Evolutionary conservation across 139 green algal species (phyloP).

Genomic region (Bryopsis sp.): DNA sequence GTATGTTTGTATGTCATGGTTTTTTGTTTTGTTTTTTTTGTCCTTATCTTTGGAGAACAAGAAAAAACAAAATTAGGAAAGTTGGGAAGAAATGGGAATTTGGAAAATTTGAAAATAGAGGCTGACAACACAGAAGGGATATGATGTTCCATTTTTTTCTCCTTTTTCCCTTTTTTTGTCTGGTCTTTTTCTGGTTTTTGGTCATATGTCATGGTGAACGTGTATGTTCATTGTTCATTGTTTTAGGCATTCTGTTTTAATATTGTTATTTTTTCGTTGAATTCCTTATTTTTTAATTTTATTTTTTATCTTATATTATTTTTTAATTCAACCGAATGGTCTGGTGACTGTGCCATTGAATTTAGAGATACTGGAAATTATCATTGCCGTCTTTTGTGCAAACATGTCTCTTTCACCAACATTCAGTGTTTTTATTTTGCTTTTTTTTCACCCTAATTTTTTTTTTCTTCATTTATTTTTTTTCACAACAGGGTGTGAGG

Average conservation of each 20-base stretch:
- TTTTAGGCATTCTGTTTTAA: no score
- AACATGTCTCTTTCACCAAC: background rate
- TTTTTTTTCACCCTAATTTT: background rate
- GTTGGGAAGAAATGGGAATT: background rate
- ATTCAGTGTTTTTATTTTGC: background rate
- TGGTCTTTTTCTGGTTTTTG: background rate
- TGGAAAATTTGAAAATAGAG: background rate
- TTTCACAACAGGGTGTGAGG: conserved; percentile 33
- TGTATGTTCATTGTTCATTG: no score
- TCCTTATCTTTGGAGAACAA: background rate
- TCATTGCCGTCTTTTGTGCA: background rate
- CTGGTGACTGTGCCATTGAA: background rate
- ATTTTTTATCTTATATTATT: no score
- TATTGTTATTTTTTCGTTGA: no score
- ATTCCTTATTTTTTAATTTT: no score
- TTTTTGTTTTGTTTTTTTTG: background rate
- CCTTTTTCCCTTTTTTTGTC: background rate
- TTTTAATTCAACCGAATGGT: background rate
- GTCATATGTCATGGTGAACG: no score
- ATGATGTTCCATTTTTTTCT: background rate
- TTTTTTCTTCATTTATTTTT: background rate
- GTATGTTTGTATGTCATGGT: background rate
- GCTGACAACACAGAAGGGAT: background rate
- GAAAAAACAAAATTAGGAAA: background rate
- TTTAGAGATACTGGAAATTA: background rate